Percentiles rank a stretch among this genome's conserved stretches.
Conservation (phyloP, 2,329 filamentous ascomycete species). For the Plenodomus lindquistii region DNA sequence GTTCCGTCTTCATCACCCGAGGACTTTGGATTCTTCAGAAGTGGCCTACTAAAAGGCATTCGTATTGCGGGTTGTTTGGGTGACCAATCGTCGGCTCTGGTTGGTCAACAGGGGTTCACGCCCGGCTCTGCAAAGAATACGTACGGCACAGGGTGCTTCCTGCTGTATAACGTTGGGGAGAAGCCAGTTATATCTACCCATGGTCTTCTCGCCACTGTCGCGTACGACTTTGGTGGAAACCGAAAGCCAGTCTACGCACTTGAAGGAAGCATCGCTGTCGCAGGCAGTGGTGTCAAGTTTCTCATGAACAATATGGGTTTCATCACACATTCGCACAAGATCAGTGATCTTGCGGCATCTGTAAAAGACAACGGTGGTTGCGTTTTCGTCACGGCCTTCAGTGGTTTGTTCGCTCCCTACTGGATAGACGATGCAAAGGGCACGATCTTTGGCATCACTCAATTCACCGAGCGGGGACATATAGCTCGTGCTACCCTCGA, state of each 20-base stretch:
- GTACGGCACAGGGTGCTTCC: conserved; percentile 86
- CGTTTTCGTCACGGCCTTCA: conserved; percentile 86
- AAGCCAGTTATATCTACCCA: conserved; percentile 84
- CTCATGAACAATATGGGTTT: conserved; percentile 68
- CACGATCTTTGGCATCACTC: conserved; percentile 80
- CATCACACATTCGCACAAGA: conserved; percentile 63
- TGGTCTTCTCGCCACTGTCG: conserved; percentile 83
- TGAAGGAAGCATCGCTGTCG: conserved; percentile 82
- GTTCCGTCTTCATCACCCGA: conserved; percentile 76
- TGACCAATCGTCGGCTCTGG: conserved; percentile 83
- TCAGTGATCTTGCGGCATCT: conserved; percentile 65
- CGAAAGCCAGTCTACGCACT: conserved; percentile 75
- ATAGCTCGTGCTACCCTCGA: conserved; percentile 88
- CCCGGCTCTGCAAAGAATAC: conserved; percentile 88
- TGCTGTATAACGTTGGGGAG: conserved; percentile 84
- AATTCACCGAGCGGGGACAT: conserved; percentile 82
- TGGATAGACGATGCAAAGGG: conserved; percentile 94
- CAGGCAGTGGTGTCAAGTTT: conserved; percentile 75
- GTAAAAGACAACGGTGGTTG: conserved; percentile 80
- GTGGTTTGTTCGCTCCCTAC: conserved; percentile 87
- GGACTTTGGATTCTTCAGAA: conserved; percentile 69
- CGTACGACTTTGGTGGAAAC: conserved; percentile 75
- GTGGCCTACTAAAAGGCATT: conserved; percentile 69
- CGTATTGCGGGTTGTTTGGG: conserved; percentile 83
- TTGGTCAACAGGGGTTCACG: conserved; percentile 82